Evolutionary conservation across 1,139 yeast genomes (phyloP).

Genomic region (Candida sp.): DNA sequence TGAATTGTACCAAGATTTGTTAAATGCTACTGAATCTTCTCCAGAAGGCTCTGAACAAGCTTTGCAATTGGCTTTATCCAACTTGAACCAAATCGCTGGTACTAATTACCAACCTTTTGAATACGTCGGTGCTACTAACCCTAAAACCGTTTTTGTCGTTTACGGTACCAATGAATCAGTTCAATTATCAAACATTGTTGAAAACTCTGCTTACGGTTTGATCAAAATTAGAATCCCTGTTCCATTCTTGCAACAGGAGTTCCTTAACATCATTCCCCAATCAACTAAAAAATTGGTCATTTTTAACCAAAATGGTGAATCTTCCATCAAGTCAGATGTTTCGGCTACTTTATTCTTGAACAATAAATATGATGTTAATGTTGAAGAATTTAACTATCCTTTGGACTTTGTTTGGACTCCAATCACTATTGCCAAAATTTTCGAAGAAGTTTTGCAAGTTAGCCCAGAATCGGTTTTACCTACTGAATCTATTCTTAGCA

Average conservation of each 20-base stretch:
- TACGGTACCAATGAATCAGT: slow-evolving; percentile 72
- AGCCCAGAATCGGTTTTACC: slow-evolving; percentile 18
- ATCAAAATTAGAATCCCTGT: slow-evolving; percentile 74
- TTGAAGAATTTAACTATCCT: slow-evolving; percentile 52
- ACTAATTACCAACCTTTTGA: slow-evolving; percentile 65
- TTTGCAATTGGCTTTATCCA: slow-evolving; percentile 36
- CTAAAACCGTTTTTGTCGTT: slow-evolving; percentile 72
- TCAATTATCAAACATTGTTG: slow-evolving; percentile 46
- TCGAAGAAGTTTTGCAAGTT: slow-evolving; percentile 36
- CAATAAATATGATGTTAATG: slow-evolving; percentile 39
- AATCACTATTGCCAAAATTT: slow-evolving; percentile 46
- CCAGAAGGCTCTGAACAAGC: slow-evolving; percentile 35
- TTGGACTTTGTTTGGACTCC: slow-evolving; percentile 58
- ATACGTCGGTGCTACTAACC: slow-evolving; percentile 57
- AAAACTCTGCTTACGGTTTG: slow-evolving; percentile 48
- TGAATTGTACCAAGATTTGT: slow-evolving; percentile 36
- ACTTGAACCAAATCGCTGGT: slow-evolving; percentile 58
- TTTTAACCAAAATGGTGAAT: slow-evolving; percentile 29
- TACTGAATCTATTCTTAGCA: slow-evolving; percentile 7
- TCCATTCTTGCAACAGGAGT: slow-evolving; percentile 66
- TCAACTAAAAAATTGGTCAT: slow-evolving; percentile 61
- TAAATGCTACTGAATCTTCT: slow-evolving; percentile 19
- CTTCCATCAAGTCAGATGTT: slow-evolving; percentile 64
- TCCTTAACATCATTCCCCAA: slow-evolving; percentile 56
- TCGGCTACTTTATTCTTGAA: slow-evolving; percentile 66